Evolutionary conservation across 768 basidiomycete genomes (phyloP).

Genomic region (Mycena kentingensis): DNA sequence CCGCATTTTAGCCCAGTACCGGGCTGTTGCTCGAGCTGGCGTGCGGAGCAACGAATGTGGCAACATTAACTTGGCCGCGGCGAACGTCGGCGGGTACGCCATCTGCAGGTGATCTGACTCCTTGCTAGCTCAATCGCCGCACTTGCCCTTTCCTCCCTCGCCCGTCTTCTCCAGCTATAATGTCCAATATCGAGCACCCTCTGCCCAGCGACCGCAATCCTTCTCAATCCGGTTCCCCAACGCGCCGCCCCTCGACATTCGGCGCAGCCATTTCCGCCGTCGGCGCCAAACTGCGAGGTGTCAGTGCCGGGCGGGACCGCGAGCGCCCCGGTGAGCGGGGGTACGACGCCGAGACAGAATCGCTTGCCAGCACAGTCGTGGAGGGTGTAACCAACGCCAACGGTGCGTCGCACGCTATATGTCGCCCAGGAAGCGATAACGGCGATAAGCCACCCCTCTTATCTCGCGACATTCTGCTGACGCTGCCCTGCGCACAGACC

Average conservation of each 20-base stretch:
- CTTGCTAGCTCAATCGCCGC: too few relatives aligned
- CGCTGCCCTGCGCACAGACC: background rate
- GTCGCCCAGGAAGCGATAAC: background rate
- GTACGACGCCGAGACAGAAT: constrained; percentile 1
- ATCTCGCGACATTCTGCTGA: background rate
- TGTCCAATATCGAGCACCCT: too few relatives aligned
- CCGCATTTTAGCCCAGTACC: too few relatives aligned
- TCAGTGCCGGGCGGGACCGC: background rate
- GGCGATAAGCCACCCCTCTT: background rate
- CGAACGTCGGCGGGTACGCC: too few relatives aligned
- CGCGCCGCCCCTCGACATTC: background rate
- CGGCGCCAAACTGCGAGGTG: background rate
- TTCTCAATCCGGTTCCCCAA: background rate
- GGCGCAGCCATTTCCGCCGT: background rate
- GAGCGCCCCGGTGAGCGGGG: background rate
- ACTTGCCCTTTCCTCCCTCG: too few relatives aligned
- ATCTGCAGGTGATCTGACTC: too few relatives aligned
- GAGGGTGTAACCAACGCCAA: background rate
- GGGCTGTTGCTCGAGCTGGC: too few relatives aligned
- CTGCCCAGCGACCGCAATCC: too few relatives aligned
- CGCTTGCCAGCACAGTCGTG: background rate
- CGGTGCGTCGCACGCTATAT: background rate
- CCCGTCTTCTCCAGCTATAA: too few relatives aligned
- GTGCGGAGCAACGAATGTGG: too few relatives aligned
- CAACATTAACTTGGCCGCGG: too few relatives aligned